A percentile compares a stretch with the other conserved stretches of the same genome.
phyloP scores from a whole-genome alignment of 768 basidiomycete species.

The Omphalotus guepiniiformis region DNA sequence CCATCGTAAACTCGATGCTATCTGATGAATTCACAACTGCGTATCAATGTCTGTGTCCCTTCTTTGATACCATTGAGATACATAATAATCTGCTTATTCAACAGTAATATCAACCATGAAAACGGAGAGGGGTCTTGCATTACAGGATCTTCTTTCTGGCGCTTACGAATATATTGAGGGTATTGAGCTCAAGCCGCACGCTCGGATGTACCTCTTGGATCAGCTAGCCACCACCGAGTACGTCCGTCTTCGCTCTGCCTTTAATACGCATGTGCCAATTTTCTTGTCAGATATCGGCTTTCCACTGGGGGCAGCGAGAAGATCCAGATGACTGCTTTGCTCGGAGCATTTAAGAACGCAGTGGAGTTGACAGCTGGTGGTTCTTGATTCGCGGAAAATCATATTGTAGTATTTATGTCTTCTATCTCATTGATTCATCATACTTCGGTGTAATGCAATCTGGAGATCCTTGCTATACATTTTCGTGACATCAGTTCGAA shows the following conservation, averaged over 20 bases:
- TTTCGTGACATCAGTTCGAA: slow-evolving; percentile 47
- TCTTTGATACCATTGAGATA: neutral
- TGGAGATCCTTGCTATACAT: no score
- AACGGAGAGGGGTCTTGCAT: slow-evolving; percentile 86
- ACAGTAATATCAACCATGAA: slow-evolving; percentile 86
- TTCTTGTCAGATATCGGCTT: slow-evolving; percentile 68
- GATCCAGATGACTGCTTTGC: slow-evolving; percentile 85
- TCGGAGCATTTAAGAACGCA: slow-evolving; percentile 91
- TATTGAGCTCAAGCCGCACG: slow-evolving; percentile 80
- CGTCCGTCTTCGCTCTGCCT: slow-evolving; percentile 24
- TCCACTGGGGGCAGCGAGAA: slow-evolving; percentile 94
- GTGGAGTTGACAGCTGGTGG: slow-evolving; percentile 73
- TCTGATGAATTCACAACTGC: slow-evolving; percentile 92
- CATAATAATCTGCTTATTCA: neutral
- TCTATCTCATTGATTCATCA: no score
- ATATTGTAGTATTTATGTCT: no score
- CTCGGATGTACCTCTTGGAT: slow-evolving; percentile 89
- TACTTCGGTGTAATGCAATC: neutral
- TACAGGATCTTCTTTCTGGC: slow-evolving; percentile 91
- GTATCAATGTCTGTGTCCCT: slow-evolving; percentile 59
- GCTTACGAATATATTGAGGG: slow-evolving; percentile 88
- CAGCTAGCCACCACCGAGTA: slow-evolving; percentile 95
- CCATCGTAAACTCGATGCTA: slow-evolving; percentile 93
- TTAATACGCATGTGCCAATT: neutral
- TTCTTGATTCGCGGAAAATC: no score